Base-by-base conservation (phyloP, 495 filamentous ascomycete species). In the Neurospora sp. region DNA sequence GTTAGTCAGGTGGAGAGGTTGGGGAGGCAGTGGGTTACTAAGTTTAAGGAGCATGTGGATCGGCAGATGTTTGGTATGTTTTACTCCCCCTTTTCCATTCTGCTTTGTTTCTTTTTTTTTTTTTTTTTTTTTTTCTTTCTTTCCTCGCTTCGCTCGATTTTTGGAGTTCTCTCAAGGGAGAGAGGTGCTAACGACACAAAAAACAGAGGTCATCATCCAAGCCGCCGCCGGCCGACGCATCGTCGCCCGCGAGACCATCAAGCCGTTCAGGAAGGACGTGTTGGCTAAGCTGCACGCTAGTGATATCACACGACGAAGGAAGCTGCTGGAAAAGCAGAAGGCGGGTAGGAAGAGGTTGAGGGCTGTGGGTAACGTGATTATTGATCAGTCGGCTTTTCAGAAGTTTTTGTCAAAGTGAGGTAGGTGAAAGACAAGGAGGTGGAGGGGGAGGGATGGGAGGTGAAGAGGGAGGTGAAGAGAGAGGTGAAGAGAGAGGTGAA, bases 21-120 rank as follows among this genome's bases (percentile, higher is more conserved):
- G 14, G 96, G 94, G 27, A 86, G 91, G 72, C 84, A 89, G 74
- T 99, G 96, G 96, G 96, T 98, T 12, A 90, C 87, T 22, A 98
- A 97, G 82, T 98, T 99, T 85, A 98, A 97, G 80, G 89, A 97
- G 82, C 94, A 97, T 78, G 96, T 99, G 3, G 91, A 97, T 73
- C 85, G 96, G 40, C 96, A 99, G 83, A 92, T 97, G 85, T 99
- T 97, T 79, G 81, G 80, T 82, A 69, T 0, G 79, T 77, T 42
- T 40, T n/a, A n/a, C 7, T 42, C 14, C 14, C 69, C 22, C 9
- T 40, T 59, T 27, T 27, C 22, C 39, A 20, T 65, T 59, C 44
- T 22, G n/a, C 0, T 20, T 14, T 35, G 2, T 31, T 31, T 31
- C 31, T 35, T 9, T 61, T 5, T 37, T 65, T n/a, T 12, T 69